Evolutionary conservation across 768 basidiomycete genomes (phyloP).

Genomic region (Austroboletus festivus): DNA sequence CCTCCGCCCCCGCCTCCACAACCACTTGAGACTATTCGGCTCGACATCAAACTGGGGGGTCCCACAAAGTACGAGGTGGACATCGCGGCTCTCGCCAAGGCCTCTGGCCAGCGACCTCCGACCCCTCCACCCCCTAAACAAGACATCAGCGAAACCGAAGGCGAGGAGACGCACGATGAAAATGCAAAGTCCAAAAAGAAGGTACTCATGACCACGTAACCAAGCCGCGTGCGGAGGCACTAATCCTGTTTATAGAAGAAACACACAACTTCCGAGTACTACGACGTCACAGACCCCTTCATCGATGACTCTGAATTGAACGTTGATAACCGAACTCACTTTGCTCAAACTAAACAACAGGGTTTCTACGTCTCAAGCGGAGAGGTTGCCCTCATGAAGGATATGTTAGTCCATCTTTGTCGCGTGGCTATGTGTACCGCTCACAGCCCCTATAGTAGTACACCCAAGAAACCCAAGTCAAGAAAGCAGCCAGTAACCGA

Average conservation of each 20-base stretch:
- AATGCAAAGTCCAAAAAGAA: conserved; percentile 35
- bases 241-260: conserved; percentile 39
- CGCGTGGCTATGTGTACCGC: neutral
- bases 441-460: conserved; percentile 34
- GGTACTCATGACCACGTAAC: conserved; percentile 23
- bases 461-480: conserved; percentile 72
- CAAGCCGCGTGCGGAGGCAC: neutral
- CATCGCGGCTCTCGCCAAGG: conserved; percentile 53
- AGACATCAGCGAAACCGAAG: conserved; percentile 57
- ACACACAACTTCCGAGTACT: conserved; percentile 65
- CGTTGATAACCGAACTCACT: conserved; percentile 86
- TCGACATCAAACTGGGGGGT: conserved; percentile 68
- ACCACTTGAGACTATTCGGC: conserved; percentile 58
- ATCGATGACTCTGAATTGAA: conserved; percentile 96
- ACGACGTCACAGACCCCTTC: conserved; percentile 90
- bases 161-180: conserved; percentile 40
- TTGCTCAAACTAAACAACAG: conserved; percentile 87
- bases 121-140: conserved; percentile 50
- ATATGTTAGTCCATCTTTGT: conserved; percentile 43
- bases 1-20: conserved; percentile 46
- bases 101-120: conserved; percentile 59
- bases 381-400: conserved; percentile 81
- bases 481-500: conserved; percentile 42
- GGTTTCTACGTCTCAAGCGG: conserved; percentile 92
- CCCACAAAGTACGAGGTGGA: conserved; percentile 75